phyloP scores from a whole-genome alignment of 495 filamentous ascomycete species.

The Geopyxis carbonaria region DNA sequence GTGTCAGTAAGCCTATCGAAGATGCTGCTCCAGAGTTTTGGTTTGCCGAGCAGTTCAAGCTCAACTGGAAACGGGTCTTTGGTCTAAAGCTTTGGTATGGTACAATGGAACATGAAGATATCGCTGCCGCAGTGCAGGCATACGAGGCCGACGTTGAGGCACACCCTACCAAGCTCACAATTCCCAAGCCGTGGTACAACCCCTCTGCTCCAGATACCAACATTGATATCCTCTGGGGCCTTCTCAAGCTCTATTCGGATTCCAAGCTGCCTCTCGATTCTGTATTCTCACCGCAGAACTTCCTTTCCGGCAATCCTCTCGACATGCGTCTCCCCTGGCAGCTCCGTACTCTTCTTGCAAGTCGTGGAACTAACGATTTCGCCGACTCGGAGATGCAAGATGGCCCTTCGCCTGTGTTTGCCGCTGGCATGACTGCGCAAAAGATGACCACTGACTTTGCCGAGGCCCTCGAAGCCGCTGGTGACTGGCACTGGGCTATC shows the following conservation, averaged over 20 bases:
- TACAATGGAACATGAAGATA: slow-evolving; percentile 43
- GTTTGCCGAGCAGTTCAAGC: slow-evolving; percentile 59
- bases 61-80: slow-evolving; percentile 88
- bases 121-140: slow-evolving; percentile 33
- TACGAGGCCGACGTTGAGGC: slow-evolving; percentile 46
- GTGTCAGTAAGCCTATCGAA: slow-evolving; percentile 53
- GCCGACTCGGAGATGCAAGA: slow-evolving; percentile 21
- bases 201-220: slow-evolving; percentile 12
- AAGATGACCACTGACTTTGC: slow-evolving; percentile 52
- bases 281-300: slow-evolving; percentile 38
- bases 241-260: slow-evolving; percentile 61
- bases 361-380: slow-evolving; percentile 35
- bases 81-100: slow-evolving; percentile 79
- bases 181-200: slow-evolving; percentile 34
- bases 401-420: slow-evolving; percentile 30
- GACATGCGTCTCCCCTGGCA: slow-evolving; percentile 70
- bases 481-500: slow-evolving; percentile 48
- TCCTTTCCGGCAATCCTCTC: slow-evolving; percentile 47
- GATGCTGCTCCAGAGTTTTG: slow-evolving; percentile 59
- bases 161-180: slow-evolving; percentile 36
- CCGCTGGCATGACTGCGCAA: slow-evolving; percentile 37
- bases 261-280: slow-evolving; percentile 34
- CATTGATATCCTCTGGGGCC: slow-evolving; percentile 68
- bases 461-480: slow-evolving; percentile 47
- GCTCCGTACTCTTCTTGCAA: slow-evolving; percentile 41